These are phyloP conservation scores for Venturia carpophila DNA, from an alignment of 2,329 filamentous ascomycete species.

Conservation along the genomic window DNA sequence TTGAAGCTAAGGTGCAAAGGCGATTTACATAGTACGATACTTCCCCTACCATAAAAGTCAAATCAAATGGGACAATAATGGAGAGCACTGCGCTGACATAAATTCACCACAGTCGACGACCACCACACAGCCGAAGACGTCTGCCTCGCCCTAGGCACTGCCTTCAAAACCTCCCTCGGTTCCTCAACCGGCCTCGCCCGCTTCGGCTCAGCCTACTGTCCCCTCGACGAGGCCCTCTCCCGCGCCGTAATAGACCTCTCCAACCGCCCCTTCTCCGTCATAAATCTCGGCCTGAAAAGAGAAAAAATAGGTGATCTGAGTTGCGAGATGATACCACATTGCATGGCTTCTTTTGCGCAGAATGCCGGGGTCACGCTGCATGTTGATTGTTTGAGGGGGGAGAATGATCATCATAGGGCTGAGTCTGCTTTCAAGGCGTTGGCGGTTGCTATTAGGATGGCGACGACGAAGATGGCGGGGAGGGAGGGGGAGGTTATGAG, in stretches of 20 bases:
- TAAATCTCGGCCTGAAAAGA: slow-evolving; percentile 74
- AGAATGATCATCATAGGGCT: slow-evolving; percentile 92
- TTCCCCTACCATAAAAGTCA: background rate
- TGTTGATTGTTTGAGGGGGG: slow-evolving; percentile 81
- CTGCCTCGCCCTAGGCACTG: slow-evolving; percentile 79
- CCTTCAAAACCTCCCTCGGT: slow-evolving; percentile 74
- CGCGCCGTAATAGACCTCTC: slow-evolving; percentile 91
- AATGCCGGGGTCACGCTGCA: slow-evolving; percentile 87
- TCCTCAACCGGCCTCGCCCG: slow-evolving; percentile 71
- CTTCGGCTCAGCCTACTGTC: slow-evolving; percentile 86
- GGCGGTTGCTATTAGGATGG: slow-evolving; percentile 74
- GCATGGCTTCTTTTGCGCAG: slow-evolving; percentile 87
- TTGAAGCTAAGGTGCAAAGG: slow-evolving; percentile 74
- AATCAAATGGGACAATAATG: too few species aligned
- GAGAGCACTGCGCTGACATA: background rate
- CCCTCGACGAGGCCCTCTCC: slow-evolving; percentile 89
- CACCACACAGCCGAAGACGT: slow-evolving; percentile 97
- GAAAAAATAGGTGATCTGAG: slow-evolving; percentile 92
- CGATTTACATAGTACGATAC: slow-evolving; percentile 73
- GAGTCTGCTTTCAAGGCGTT: slow-evolving; percentile 97
- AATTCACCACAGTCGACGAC: slow-evolving; percentile 67
- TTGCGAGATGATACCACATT: slow-evolving; percentile 96
- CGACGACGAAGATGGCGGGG: slow-evolving; percentile 65
- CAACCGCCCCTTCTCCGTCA: slow-evolving; percentile 78
- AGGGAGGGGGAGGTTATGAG: slow-evolving; percentile 89